A percentile compares a stretch with the other conserved stretches of the same genome.
Evolutionary conservation across 1,284 basidiomycete species (phyloP).

Genomic region (Rhodotorula sp.): DNA sequence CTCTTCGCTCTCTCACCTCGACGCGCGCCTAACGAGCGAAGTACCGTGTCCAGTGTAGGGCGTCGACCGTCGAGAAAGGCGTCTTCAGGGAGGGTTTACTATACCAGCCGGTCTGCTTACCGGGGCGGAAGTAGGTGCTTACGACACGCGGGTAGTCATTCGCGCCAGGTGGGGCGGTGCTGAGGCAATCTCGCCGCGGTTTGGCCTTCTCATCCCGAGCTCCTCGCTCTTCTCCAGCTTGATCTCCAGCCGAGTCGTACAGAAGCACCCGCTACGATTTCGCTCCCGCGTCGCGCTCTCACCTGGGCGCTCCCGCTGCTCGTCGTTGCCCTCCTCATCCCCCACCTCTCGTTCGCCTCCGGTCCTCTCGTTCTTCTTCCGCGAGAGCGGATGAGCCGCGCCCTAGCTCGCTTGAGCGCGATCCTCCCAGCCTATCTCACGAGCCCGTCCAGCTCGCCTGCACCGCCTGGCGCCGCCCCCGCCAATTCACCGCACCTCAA

Average conservation of each 20-base stretch:
- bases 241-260: neutral
- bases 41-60: too few relatives aligned
- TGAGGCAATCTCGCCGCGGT: neutral
- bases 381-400: constrained; percentile 1
- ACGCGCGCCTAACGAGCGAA: too few relatives aligned
- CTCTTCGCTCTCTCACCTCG: too few relatives aligned
- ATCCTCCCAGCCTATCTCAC: neutral
- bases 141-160: neutral
- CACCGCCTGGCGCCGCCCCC: neutral
- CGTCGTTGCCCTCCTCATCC: neutral
- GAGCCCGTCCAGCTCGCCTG: neutral
- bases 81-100: too few relatives aligned
- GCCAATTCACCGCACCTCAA: neutral
- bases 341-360: neutral
- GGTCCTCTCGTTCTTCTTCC: neutral
- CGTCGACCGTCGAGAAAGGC: too few relatives aligned
- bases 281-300: neutral
- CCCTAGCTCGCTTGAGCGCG: constrained; percentile 8
- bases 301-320: neutral
- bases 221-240: neutral
- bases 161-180: neutral
- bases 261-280: neutral
- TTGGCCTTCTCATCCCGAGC: neutral
- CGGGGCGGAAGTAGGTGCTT: too few relatives aligned
- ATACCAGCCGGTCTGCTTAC: too few relatives aligned